Percentiles rank a stretch among this genome's conserved stretches.
Evolutionary conservation across 2,329 filamentous ascomycete species (phyloP).

Genomic region (Aspergillus tamarii): DNA sequence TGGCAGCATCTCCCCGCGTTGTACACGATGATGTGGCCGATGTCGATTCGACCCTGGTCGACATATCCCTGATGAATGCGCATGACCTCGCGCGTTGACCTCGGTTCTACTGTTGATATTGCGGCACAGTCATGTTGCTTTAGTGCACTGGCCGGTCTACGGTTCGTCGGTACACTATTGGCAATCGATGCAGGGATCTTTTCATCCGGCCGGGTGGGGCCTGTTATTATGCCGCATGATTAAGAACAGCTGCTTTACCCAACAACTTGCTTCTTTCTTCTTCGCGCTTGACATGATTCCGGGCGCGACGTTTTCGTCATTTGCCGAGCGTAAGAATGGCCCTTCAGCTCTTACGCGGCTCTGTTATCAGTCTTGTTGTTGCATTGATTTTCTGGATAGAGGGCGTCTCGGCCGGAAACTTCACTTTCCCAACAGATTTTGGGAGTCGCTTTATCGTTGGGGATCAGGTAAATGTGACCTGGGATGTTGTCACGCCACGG

Average conservation of each 20-base stretch:
- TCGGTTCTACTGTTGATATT: background rate
- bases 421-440: conserved; percentile 5
- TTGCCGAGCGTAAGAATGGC: background rate
- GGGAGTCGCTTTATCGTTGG: conserved; percentile 4
- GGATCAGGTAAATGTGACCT: conserved; percentile 13
- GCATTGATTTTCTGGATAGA: background rate
- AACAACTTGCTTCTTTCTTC: background rate
- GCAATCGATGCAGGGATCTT: background rate
- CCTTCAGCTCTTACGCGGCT: no score
- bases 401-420: background rate
- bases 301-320: background rate
- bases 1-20: background rate
- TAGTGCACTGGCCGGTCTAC: background rate
- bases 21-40: background rate
- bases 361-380: background rate
- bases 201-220: background rate
- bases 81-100: background rate
- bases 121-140: background rate
- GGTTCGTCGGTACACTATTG: background rate
- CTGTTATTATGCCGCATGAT: background rate
- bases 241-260: background rate
- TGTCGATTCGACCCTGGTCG: background rate
- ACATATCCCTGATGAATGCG: background rate
- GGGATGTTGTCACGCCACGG: conserved; percentile 10
- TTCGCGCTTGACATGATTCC: background rate